These are phyloP conservation scores for Purshia tridentata DNA, from an alignment of 306 rosid genomes.

Conservation along the genomic window DNA sequence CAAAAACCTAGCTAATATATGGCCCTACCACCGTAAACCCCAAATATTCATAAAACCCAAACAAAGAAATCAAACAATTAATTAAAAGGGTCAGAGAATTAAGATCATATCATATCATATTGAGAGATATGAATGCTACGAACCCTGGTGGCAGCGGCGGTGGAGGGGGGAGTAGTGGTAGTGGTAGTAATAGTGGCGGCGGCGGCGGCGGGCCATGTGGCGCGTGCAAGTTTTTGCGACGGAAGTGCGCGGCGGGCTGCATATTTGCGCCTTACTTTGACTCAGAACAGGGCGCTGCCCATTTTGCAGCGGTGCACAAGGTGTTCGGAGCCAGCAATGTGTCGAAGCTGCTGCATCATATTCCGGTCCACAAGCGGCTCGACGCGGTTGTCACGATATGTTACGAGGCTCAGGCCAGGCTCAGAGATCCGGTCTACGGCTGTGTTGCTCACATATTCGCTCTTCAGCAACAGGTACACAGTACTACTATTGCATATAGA, in stretches of 20 bases:
- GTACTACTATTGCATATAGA: background rate
- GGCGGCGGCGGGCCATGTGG: conserved; percentile 79
- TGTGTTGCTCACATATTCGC: conserved; percentile 90
- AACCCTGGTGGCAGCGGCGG: conserved; percentile 40
- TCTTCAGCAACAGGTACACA: conserved; percentile 87
- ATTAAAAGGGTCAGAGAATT: background rate
- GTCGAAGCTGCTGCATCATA: conserved; percentile 69
- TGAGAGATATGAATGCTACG: conserved; percentile 48
- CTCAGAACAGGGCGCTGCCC: conserved; percentile 85
- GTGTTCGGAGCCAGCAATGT: conserved; percentile 97
- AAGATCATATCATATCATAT: too few relatives aligned
- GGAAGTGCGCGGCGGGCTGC: conserved; percentile 80
- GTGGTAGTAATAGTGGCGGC: background rate
- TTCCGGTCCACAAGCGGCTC: conserved; percentile 70
- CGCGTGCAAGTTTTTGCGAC: conserved; percentile 81
- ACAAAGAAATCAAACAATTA: background rate
- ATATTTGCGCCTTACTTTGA: conserved; percentile 93
- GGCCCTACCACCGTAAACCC: conserved; percentile 12
- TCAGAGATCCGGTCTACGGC: conserved; percentile 87
- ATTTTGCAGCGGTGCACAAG: conserved; percentile 92
- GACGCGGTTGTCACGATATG: conserved; percentile 91
- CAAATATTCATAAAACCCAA: conserved; percentile 19
- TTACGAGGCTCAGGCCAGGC: conserved; percentile 86
- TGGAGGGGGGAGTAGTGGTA: conserved; percentile 15
- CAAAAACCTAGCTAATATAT: conserved; percentile 7